phyloP scores from a whole-genome alignment of 495 filamentous ascomycete species.

The Aspergillus biplanus region DNA sequence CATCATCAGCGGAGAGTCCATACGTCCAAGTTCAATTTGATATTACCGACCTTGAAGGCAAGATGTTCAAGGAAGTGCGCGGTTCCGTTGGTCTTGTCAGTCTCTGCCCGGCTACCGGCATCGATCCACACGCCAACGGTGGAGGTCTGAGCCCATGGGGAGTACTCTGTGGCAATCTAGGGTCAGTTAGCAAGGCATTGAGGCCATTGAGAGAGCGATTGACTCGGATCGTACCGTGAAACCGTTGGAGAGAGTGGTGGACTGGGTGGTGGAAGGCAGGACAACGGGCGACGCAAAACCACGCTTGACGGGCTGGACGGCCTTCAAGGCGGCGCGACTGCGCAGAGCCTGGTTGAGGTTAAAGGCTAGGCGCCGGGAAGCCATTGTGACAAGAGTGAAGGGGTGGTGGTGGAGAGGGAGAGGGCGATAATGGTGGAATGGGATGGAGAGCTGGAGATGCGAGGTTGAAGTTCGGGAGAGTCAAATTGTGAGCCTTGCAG shows the following conservation, averaged over 20 bases:
- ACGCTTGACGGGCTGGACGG: slow-evolving; percentile 73
- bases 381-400: slow-evolving; percentile 64
- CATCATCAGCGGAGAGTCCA: not conserved
- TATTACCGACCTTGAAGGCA: slow-evolving; percentile 84
- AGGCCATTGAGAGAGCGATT: slow-evolving; percentile 30
- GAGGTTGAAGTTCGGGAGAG: slow-evolving; percentile 55
- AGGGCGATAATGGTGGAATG: slow-evolving; percentile 39
- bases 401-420: slow-evolving; percentile 30
- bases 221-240: slow-evolving; percentile 73
- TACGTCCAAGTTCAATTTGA: slow-evolving; percentile 13
- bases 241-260: slow-evolving; percentile 94
- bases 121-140: slow-evolving; percentile 99
- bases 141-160: slow-evolving; percentile 96
- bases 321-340: slow-evolving; percentile 74
- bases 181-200: slow-evolving; percentile 41
- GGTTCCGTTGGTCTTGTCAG: slow-evolving; percentile 96
- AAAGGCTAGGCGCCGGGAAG: slow-evolving; percentile 89
- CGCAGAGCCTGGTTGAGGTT: slow-evolving; percentile 86
- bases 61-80: slow-evolving; percentile 99
- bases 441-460: slow-evolving; percentile 40
- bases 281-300: slow-evolving; percentile 83
- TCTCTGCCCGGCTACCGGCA: slow-evolving; percentile 96
- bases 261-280: slow-evolving; percentile 80
- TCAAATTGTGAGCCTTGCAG: slow-evolving; percentile 54
- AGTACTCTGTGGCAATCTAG: slow-evolving; percentile 96